Evolutionary conservation across 2,329 filamentous ascomycete genomes (phyloP), one percentile per base, ranked within the genome.

Genomic region (Hirsutella rhossiliensis): DNA sequence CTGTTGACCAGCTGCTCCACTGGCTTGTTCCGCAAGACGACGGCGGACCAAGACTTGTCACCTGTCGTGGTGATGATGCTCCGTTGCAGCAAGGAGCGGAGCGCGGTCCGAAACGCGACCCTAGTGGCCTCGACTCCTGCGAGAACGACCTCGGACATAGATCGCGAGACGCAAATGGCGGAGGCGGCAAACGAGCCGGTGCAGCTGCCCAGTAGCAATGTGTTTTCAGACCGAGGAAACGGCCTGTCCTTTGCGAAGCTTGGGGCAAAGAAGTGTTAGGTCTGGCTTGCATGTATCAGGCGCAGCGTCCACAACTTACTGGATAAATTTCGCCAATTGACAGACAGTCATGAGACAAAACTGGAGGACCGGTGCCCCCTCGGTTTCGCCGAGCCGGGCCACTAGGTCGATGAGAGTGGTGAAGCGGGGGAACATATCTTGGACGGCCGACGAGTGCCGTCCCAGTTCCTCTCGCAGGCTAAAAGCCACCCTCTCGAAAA

Each of bases 321-420:
- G 47, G 11, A 58, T 50, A 13, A 56, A 57, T 36, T 53, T 50
- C 9, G 50, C 51, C 32, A 55, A 27, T 18, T 58, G 55, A 11
- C 50, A 54, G 17, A 54, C 23, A 5, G 43, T 49, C 29, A 52
- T 38, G 19, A 56, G 52, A 31, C 50, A 56, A 13, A 55, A 53
- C n/a, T 42, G 46, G 28, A 56, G 42, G 11, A 50, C 44, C 11
- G 46, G 47, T 9, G 45, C 46, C 19, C 50, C 52, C 13, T 48
- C 43, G 4, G 49, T 51, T 13, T 54, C 49, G 8, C 47, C 48
- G 4, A 49, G 43, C 27, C 47, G 54, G 6, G 54, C 49, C 3
- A 52, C 46, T 4, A 58, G 42, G 15, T 58, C 56, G 18, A 56
- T 51, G 6, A 58, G 52, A 1, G 55, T 56, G 2, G 55, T 56